phyloP scores from a whole-genome alignment of 2,329 filamentous ascomycete genomes.

The Fusarium sp. region DNA sequence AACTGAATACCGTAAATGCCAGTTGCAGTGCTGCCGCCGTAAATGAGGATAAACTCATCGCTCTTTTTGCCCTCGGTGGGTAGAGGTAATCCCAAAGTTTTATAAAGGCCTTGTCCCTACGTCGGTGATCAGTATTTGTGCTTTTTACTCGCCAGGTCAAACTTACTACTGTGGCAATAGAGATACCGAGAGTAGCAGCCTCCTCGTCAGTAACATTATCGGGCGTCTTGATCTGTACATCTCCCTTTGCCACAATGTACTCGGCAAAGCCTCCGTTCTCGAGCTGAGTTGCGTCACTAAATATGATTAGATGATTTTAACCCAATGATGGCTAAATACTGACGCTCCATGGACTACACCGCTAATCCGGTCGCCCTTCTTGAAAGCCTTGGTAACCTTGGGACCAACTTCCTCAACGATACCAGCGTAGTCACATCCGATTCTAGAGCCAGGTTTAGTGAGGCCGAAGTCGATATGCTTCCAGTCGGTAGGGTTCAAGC shows the following conservation, averaged over 20 bases:
- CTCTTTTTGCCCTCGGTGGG: conserved; percentile 55
- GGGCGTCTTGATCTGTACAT: conserved; percentile 56
- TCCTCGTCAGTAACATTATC: conserved; percentile 54
- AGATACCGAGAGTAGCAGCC: conserved; percentile 57
- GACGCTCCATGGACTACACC: conserved; percentile 23
- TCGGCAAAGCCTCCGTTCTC: conserved; percentile 55
- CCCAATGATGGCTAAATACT: background rate
- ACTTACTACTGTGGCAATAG: conserved; percentile 50
- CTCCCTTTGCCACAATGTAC: conserved; percentile 52
- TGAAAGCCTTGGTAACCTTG: conserved; percentile 51
- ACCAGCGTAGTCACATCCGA: conserved; percentile 61
- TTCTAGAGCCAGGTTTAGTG: conserved; percentile 20
- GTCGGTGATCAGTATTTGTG: background rate
- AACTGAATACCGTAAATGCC: conserved; percentile 61
- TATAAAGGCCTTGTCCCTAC: conserved; percentile 58
- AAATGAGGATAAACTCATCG: conserved; percentile 54
- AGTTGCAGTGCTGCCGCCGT: conserved; percentile 63
- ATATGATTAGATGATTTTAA: background rate
- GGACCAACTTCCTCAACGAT: conserved; percentile 57
- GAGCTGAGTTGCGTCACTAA: conserved; percentile 6
- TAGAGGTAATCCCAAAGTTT: conserved; percentile 55
- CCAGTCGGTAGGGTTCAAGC: conserved; percentile 50
- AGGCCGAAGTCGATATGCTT: conserved; percentile 43
- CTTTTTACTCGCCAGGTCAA: too few species aligned
- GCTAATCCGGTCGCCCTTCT: conserved; percentile 59